Conservation (phyloP, 140 eudicot species). For the Cichorium intybus region DNA sequence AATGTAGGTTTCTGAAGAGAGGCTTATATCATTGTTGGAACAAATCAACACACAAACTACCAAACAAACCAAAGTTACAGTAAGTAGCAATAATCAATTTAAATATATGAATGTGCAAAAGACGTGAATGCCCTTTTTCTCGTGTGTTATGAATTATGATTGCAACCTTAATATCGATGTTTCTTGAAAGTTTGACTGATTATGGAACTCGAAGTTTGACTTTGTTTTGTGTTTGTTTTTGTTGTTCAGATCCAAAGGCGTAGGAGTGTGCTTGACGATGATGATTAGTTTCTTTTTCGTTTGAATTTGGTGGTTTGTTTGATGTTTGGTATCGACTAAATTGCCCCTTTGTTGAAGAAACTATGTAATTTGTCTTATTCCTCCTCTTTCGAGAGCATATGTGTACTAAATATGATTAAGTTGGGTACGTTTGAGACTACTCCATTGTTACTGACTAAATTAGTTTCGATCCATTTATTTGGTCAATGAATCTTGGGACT, state of each 20-base stretch:
- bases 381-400: neutral
- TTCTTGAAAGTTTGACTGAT: neutral
- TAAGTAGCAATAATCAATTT: constrained; percentile 35
- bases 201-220: neutral
- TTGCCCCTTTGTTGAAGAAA: neutral
- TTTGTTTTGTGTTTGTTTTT: neutral
- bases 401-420: neutral
- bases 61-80: constrained; percentile 94
- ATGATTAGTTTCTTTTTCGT: constrained; percentile 50
- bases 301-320: neutral
- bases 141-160: neutral
- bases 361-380: neutral
- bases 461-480: too few species aligned
- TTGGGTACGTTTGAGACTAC: too few species aligned
- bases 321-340: neutral
- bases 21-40: constrained; percentile 84
- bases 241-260: constrained; percentile 85
- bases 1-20: constrained; percentile 85
- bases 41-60: constrained; percentile 94
- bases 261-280: constrained; percentile 88
- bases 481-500: neutral
- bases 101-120: neutral
- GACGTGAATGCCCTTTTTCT: too few species aligned
- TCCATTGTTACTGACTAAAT: too few species aligned
- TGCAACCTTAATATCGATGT: neutral